Evolutionary conservation across 106 monocot species (phyloP).

Genomic region (Dendrobium nobile): DNA sequence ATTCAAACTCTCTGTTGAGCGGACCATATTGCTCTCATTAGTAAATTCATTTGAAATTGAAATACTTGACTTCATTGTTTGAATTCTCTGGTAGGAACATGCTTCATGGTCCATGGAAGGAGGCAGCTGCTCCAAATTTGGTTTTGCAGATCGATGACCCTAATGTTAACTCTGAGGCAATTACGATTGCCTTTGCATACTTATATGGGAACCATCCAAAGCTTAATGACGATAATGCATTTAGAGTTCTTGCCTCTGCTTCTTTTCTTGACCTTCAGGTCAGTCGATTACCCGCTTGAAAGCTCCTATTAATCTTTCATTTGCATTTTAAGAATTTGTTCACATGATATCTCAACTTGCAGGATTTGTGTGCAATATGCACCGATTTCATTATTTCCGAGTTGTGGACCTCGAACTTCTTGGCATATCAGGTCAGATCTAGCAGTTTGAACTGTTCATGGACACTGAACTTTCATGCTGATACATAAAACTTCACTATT

Average conservation of each 20-base stretch:
- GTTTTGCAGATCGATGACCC: conserved; percentile 77
- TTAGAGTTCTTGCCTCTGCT: conserved; percentile 87
- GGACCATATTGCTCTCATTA: too few relatives aligned
- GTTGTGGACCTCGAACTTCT: conserved; percentile 87
- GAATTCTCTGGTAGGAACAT: conserved; percentile 54
- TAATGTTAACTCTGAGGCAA: conserved; percentile 85
- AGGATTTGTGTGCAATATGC: conserved; percentile 96
- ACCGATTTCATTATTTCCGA: conserved; percentile 97
- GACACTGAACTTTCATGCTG: background rate
- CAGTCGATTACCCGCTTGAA: background rate
- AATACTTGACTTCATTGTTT: conserved; percentile 1
- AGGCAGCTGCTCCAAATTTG: conserved; percentile 71
- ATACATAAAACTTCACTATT: background rate
- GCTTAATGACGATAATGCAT: conserved; percentile 88
- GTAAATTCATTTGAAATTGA: background rate
- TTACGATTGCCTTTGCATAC: conserved; percentile 71
- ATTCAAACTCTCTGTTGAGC: too few relatives aligned
- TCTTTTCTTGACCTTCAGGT: conserved; percentile 99
- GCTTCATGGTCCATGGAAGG: conserved; percentile 99
- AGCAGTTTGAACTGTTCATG: background rate
- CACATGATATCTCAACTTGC: conserved; percentile 16
- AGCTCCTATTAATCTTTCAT: background rate
- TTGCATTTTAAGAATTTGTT: background rate
- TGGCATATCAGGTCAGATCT: conserved; percentile 70
- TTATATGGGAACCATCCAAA: conserved; percentile 91